Conservation (phyloP, 2,329 filamentous ascomycete species). For the Phoma herbarum region DNA sequence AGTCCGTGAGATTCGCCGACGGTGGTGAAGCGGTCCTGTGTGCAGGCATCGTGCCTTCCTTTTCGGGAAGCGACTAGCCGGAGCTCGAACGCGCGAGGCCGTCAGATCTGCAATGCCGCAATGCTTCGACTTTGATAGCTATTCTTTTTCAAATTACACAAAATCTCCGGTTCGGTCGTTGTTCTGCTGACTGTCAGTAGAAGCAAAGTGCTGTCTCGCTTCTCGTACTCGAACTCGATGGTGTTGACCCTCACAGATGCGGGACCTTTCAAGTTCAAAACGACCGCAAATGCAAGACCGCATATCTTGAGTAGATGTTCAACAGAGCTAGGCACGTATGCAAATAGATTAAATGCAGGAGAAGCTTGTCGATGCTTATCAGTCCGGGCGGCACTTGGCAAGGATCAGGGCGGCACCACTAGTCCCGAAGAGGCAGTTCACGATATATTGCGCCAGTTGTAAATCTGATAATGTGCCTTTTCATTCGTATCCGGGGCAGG, state of each 20-base stretch:
- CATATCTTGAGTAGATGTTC: neutral
- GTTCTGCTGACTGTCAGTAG: neutral
- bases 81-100: neutral
- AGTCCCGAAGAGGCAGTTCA: slow-evolving; percentile 19
- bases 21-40: neutral
- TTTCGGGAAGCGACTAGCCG: slow-evolving; percentile 7
- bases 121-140: neutral
- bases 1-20: neutral
- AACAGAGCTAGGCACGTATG: neutral
- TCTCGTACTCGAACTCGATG: neutral
- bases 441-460: slow-evolving; percentile 14
- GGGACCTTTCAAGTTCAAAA: neutral
- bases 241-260: neutral
- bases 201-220: neutral
- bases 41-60: slow-evolving; percentile 8
- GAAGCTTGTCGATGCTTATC: slow-evolving; percentile 24
- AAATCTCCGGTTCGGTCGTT: neutral
- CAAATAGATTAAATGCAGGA: slow-evolving; percentile 8
- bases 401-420: slow-evolving; percentile 3
- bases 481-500: neutral
- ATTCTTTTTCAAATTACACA: neutral
- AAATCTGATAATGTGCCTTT: slow-evolving; percentile 6
- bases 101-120: neutral
- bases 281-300: neutral
- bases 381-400: slow-evolving; percentile 14